These are phyloP conservation scores for Schwanniomyces occidentalis DNA, from an alignment of 805 yeast species.

Conservation along the genomic window DNA sequence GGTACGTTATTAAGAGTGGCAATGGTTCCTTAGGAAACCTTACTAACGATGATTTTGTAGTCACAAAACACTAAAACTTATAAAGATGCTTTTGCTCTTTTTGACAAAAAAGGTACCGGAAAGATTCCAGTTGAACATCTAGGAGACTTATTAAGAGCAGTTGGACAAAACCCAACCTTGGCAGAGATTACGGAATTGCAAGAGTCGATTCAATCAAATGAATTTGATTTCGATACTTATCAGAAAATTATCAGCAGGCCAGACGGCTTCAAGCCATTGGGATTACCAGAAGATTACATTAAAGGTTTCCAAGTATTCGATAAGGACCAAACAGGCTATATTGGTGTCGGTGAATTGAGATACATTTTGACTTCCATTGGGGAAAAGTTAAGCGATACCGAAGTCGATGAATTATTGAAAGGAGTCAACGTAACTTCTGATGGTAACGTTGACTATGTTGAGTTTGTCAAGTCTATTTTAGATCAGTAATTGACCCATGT, in stretches of 20 bases:
- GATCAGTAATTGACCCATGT: no score
- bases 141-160: conserved; percentile 93
- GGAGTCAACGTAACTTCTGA: conserved; percentile 93
- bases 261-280: conserved; percentile 83
- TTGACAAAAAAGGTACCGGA: conserved; percentile 95
- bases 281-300: conserved; percentile 88
- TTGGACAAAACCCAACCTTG: conserved; percentile 97
- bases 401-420: conserved; percentile 93
- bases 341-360: conserved; percentile 95
- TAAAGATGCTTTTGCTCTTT: conserved; percentile 95
- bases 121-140: conserved; percentile 78
- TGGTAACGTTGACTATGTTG: conserved; percentile 92
- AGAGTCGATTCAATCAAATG: conserved; percentile 44
- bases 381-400: conserved; percentile 85
- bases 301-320: conserved; percentile 95
- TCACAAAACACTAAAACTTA: conserved; percentile 48
- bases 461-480: conserved; percentile 88
- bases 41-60: conserved; percentile 15
- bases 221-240: conserved; percentile 75
- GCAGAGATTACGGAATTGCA: conserved; percentile 68
- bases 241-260: conserved; percentile 79
- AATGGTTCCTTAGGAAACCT: no score
- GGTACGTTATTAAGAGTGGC: background rate
- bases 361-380: conserved; percentile 95
- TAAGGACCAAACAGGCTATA: conserved; percentile 92